These are phyloP conservation scores for Rhodotorula sp. DNA, from an alignment of 1,284 basidiomycete species.

Conservation along the genomic window DNA sequence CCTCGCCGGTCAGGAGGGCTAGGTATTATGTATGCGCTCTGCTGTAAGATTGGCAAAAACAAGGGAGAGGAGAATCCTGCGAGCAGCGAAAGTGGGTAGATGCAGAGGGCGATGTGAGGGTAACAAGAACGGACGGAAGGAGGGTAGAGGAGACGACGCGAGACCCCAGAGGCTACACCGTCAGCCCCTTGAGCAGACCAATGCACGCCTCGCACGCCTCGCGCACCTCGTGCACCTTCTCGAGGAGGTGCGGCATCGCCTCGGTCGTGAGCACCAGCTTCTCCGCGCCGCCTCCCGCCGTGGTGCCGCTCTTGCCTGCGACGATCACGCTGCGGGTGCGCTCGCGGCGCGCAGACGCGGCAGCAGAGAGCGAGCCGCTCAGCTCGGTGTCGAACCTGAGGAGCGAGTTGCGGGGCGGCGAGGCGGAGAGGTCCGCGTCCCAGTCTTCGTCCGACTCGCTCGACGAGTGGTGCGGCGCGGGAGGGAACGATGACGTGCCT, in stretches of 20 bases:
- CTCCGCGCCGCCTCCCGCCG: background rate
- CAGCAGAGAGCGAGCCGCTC: background rate
- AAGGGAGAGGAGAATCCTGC: too few species aligned
- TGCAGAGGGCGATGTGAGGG: too few species aligned
- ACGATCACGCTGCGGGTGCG: background rate
- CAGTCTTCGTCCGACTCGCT: constrained; percentile 30
- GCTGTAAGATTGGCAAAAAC: too few species aligned
- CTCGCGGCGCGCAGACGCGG: background rate
- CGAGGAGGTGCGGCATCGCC: constrained; percentile 43
- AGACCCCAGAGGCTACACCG: constrained; percentile 13
- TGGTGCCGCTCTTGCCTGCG: background rate
- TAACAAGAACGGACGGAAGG: too few species aligned
- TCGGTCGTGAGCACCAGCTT: constrained; percentile 42
- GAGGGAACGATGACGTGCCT: background rate
- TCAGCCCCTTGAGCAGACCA: constrained; percentile 32
- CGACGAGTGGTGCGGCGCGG: background rate
- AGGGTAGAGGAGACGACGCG: too few species aligned
- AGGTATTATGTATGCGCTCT: too few species aligned
- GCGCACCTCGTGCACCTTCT: constrained; percentile 41
- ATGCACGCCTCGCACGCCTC: constrained; percentile 39
- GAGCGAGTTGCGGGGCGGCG: constrained; percentile 6
- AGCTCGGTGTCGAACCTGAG: background rate
- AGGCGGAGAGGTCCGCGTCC: constrained; percentile 17
- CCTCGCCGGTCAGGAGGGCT: too few species aligned
- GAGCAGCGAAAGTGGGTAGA: too few species aligned